These are phyloP conservation scores for Leishmania tarentolae DNA, from an alignment of 208 protist genomes.

Conservation along the genomic window DNA sequence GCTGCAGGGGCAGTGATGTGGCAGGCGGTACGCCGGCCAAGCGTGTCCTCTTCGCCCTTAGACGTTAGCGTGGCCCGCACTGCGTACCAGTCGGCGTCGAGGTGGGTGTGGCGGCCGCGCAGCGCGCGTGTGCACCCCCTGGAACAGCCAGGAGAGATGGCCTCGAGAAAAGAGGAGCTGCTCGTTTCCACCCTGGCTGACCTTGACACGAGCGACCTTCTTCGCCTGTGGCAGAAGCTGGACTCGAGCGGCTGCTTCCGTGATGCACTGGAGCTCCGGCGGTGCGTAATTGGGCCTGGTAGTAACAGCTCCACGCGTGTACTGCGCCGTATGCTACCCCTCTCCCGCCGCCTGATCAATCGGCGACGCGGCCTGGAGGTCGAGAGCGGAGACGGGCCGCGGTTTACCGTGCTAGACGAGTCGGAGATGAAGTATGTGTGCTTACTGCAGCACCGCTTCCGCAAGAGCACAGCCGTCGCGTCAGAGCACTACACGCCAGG, in stretches of 20 bases:
- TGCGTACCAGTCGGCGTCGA: background rate
- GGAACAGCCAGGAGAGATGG: background rate
- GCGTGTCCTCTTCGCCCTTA: background rate
- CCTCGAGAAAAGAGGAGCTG: background rate
- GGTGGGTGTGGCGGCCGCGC: constrained; percentile 11
- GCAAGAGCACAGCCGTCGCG: constrained; percentile 41
- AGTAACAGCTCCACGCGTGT: constrained; percentile 28
- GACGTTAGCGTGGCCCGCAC: background rate
- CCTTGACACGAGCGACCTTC: constrained; percentile 17
- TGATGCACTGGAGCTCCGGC: constrained; percentile 25
- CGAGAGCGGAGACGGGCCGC: background rate
- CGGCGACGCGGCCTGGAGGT: constrained; percentile 11
- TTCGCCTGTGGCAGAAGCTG: constrained; percentile 19
- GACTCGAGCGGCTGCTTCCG: constrained; percentile 24
- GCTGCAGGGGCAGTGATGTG: background rate
- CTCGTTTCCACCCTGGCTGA: background rate
- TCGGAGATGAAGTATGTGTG: constrained; percentile 47
- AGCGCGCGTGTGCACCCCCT: constrained; percentile 1
- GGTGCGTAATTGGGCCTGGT: constrained; percentile 11
- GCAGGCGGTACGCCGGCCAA: background rate
- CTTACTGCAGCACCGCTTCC: constrained; percentile 56
- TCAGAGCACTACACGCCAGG: constrained; percentile 23
- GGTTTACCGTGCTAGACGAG: constrained; percentile 14
- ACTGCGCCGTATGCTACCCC: constrained; percentile 6
- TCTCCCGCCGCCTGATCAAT: constrained; percentile 9